Base-by-base conservation (phyloP, 306 rosid species). In the Cicer cuneatum region DNA sequence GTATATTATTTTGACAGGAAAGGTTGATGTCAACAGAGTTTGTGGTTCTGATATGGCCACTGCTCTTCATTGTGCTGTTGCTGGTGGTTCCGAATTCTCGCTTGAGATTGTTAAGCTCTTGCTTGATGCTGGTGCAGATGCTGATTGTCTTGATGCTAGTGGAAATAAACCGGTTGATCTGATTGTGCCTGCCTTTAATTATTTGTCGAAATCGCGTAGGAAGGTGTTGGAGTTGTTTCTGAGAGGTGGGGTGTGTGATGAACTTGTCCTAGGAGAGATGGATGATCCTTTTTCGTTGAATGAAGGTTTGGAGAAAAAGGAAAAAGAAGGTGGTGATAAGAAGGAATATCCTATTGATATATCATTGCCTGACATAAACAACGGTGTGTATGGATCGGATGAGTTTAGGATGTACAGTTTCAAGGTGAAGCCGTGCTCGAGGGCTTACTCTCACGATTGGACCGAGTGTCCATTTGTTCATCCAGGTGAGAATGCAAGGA, bases 401-500 rank as follows among this genome's bases (percentile, higher is more conserved):
- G 99, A 95, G 62, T 95, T 95, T 81, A 89, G 99, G 83, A 95
- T 95, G 99, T 95, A 78, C 73, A 89, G 90, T 64, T 95, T 95
- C 92, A 95, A 95, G 89, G 96, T 95, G 85, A 95, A 95, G 89
- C 99, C 99, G 0, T 95, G 99, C 82, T 95, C 99, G 1, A 92
- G 99, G 89, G 99, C 99, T 2, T 95, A 95, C 75, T 89, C 99
- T 8, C 99, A 95, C 51, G 99, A 95, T 73, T 95, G 99, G 99
- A 95, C 99, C 0, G 99, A 95, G 87, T 95, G 99, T 53, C 99
- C 99, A 0, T 95, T 95, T 37, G 99, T 90, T 83, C 99, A 95
- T 71, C 99, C 99, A 0, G 99, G 99, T 16, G 99, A 95, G 95
- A 95, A 95, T 14, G 99, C 99, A 2, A 82, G 99, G 89, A 89